Conservation (phyloP, 1,284 basidiomycete species). For the Marasmius tenuissimus region DNA sequence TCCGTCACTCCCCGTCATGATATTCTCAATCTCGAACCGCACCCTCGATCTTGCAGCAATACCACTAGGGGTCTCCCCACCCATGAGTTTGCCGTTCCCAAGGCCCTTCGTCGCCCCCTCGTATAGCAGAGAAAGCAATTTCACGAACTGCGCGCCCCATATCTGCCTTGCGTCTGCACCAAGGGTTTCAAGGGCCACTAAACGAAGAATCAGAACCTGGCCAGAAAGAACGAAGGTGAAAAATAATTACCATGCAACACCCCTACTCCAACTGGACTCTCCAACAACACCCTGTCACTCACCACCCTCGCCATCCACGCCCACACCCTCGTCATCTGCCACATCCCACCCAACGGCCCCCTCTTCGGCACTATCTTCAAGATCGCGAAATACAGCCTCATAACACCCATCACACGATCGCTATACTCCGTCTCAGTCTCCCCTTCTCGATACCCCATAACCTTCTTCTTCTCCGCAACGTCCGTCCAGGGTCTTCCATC, state of each 20-base stretch:
- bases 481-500: conserved; percentile 47
- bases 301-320: conserved; percentile 65
- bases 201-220: conserved; percentile 11
- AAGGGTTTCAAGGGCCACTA: conserved; percentile 74
- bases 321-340: conserved; percentile 68
- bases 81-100: conserved; percentile 45
- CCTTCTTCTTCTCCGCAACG: conserved; percentile 62
- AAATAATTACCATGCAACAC: conserved; percentile 64
- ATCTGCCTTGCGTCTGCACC: conserved; percentile 59
- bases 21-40: conserved; percentile 64
- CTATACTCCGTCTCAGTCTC: conserved; percentile 64
- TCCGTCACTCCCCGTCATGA: conserved; percentile 35
- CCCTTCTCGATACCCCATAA: conserved; percentile 62
- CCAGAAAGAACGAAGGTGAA: conserved; percentile 15
- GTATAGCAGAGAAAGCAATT: conserved; percentile 69
- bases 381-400: conserved; percentile 88
- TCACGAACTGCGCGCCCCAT: conserved; percentile 81
- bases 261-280: conserved; percentile 55
- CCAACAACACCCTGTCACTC: conserved; percentile 48
- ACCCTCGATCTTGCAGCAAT: conserved; percentile 59
- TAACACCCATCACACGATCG: conserved; percentile 77
- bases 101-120: conserved; percentile 59
- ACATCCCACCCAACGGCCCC: conserved; percentile 47
- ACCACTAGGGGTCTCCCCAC: conserved; percentile 56
- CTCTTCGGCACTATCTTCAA: conserved; percentile 42